Conservation (phyloP, 2,329 filamentous ascomycete genomes). For the Reticulascus tulasneorum region DNA sequence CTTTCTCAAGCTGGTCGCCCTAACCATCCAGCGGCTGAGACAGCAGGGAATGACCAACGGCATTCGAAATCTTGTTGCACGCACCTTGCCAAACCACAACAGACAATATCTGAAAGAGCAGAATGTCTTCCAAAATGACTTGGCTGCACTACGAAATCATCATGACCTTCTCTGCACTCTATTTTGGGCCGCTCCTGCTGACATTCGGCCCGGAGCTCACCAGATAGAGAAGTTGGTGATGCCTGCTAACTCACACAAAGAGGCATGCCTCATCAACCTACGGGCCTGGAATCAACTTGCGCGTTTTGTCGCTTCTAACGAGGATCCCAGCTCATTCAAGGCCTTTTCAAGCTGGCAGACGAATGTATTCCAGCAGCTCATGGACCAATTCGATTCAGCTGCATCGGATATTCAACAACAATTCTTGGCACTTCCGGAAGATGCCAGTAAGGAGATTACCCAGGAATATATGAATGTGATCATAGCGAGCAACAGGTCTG, state of each 20-base stretch:
- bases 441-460: constrained; percentile 37
- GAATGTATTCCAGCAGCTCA: constrained; percentile 51
- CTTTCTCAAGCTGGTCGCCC: constrained; percentile 60
- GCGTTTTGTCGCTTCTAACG: constrained; percentile 45
- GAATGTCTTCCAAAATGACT: constrained; percentile 53
- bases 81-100: constrained; percentile 63
- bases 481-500: constrained; percentile 47
- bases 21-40: constrained; percentile 50
- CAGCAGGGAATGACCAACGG: constrained; percentile 48
- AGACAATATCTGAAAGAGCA: constrained; percentile 62
- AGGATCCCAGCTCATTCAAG: constrained; percentile 45
- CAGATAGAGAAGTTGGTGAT: constrained; percentile 57
- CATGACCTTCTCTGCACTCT: constrained; percentile 65
- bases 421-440: constrained; percentile 43
- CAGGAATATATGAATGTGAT: constrained; percentile 44
- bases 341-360: constrained; percentile 47
- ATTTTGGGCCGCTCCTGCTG: constrained; percentile 58
- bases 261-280: constrained; percentile 61
- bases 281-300: constrained; percentile 61
- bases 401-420: constrained; percentile 54
- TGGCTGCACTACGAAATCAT: constrained; percentile 63
- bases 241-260: constrained; percentile 59
- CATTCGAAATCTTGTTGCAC: constrained; percentile 56
- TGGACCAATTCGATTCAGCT: constrained; percentile 54
- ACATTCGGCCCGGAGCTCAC: constrained; percentile 48